Conservation (phyloP, 1,139 yeast species). For the Geotrichum reessii region DNA sequence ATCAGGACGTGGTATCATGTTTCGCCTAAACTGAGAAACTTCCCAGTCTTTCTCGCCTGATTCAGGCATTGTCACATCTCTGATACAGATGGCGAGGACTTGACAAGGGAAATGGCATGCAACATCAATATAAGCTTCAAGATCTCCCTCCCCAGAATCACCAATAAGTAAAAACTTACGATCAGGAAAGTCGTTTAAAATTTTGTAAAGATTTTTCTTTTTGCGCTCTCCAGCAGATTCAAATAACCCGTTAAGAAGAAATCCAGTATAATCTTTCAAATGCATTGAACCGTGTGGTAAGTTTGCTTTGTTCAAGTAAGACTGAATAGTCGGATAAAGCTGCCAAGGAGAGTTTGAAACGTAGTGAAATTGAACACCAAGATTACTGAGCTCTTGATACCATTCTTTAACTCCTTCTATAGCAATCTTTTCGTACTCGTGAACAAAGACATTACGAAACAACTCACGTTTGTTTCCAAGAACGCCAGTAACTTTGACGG, state of each 20-base stretch:
- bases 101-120: slow-evolving; percentile 58
- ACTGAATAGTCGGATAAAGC: slow-evolving; percentile 57
- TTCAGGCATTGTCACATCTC: slow-evolving; percentile 56
- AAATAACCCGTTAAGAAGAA: slow-evolving; percentile 68
- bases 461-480: slow-evolving; percentile 79
- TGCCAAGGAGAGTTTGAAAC: slow-evolving; percentile 97
- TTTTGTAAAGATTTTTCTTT: slow-evolving; percentile 53
- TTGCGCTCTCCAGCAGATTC: slow-evolving; percentile 86
- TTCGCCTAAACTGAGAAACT: slow-evolving; percentile 1
- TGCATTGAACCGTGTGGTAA: slow-evolving; percentile 78
- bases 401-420: slow-evolving; percentile 71
- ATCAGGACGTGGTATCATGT: slow-evolving; percentile 23
- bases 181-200: slow-evolving; percentile 69
- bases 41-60: neutral
- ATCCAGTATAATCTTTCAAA: slow-evolving; percentile 78
- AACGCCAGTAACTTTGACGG: slow-evolving; percentile 85
- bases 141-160: slow-evolving; percentile 92
- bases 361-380: slow-evolving; percentile 65
- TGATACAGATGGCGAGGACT: slow-evolving; percentile 67
- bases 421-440: slow-evolving; percentile 57
- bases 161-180: slow-evolving; percentile 81
- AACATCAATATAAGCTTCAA: slow-evolving; percentile 80
- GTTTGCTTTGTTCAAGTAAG: slow-evolving; percentile 50
- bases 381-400: slow-evolving; percentile 44
- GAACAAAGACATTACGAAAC: slow-evolving; percentile 68